These are phyloP conservation scores for Jamesozyma rosinii DNA, from an alignment of 805 yeast species.

Conservation along the genomic window DNA sequence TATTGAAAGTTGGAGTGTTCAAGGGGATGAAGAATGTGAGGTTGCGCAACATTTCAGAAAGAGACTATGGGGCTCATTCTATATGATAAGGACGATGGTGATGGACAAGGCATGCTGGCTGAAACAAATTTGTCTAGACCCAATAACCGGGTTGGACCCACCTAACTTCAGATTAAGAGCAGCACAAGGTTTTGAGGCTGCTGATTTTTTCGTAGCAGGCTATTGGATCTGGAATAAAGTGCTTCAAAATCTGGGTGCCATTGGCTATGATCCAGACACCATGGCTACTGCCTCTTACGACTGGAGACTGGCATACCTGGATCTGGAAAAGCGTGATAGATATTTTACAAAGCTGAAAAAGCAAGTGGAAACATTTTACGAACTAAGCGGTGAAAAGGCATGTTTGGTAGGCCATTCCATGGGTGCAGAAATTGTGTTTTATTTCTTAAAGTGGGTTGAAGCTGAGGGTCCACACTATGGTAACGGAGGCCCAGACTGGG, in stretches of 20 bases:
- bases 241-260: constrained; percentile 85
- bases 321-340: constrained; percentile 77
- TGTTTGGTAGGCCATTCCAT: constrained; percentile 87
- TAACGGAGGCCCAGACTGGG: constrained; percentile 88
- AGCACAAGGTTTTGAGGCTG: constrained; percentile 93
- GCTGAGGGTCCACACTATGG: constrained; percentile 75
- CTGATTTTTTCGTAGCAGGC: constrained; percentile 93
- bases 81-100: constrained; percentile 87
- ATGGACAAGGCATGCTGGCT: constrained; percentile 91
- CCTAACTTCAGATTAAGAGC: constrained; percentile 72
- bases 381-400: constrained; percentile 51
- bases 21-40: constrained; percentile 71
- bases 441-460: constrained; percentile 93
- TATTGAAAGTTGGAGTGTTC: constrained; percentile 83
- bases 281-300: constrained; percentile 91
- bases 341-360: constrained; percentile 71
- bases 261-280: constrained; percentile 86
- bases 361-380: constrained; percentile 55
- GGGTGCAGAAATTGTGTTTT: constrained; percentile 87
- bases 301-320: constrained; percentile 88
- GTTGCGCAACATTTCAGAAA: constrained; percentile 78
- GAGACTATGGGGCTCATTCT: constrained; percentile 93
- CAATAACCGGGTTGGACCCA: constrained; percentile 89
- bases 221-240: constrained; percentile 98
- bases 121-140: constrained; percentile 80